Percentiles rank a stretch among this genome's conserved stretches.
Conservation (phyloP, 2,329 filamentous ascomycete genomes). For the Fusarium sp. region DNA sequence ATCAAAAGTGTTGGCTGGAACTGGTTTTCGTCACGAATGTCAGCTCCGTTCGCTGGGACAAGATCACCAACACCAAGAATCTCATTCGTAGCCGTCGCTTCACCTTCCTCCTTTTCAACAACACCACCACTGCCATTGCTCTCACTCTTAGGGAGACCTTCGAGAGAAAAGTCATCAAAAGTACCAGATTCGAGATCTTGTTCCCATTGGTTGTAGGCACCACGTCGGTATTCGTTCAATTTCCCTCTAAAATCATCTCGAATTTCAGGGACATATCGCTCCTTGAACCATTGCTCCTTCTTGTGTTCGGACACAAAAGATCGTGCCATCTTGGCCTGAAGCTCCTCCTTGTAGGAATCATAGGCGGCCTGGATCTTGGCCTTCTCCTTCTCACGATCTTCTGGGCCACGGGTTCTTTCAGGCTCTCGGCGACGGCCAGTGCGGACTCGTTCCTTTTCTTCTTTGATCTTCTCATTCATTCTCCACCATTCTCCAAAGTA, state of each 20-base stretch:
- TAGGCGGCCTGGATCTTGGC: conserved; percentile 80
- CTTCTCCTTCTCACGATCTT: conserved; percentile 84
- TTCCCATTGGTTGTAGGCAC: conserved; percentile 88
- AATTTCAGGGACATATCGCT: conserved; percentile 89
- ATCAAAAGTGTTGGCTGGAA: conserved; percentile 94
- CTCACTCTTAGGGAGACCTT: conserved; percentile 93
- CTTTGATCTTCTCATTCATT: conserved; percentile 83
- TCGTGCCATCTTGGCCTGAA: conserved; percentile 84
- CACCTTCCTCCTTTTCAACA: conserved; percentile 94
- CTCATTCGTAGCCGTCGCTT: conserved; percentile 91
- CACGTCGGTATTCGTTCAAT: conserved; percentile 83
- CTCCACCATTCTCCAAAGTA: conserved; percentile 92
- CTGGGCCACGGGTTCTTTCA: conserved; percentile 73
- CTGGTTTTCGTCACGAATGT: conserved; percentile 89
- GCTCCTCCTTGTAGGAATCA: conserved; percentile 75
- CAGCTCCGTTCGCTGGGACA: conserved; percentile 84
- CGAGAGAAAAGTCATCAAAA: conserved; percentile 95
- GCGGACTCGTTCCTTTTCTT: conserved; percentile 79
- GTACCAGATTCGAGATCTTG: conserved; percentile 85
- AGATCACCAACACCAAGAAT: conserved; percentile 93
- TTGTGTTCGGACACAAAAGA: conserved; percentile 93
- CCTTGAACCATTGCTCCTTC: conserved; percentile 97
- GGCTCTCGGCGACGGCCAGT: conserved; percentile 77
- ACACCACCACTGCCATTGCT: conserved; percentile 87
- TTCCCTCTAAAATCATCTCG: conserved; percentile 80